Percentiles rank a stretch among this genome's conserved stretches.
These are phyloP conservation scores for Geotrichum ghanense DNA, from an alignment of 805 yeast species.

Conservation along the genomic window DNA sequence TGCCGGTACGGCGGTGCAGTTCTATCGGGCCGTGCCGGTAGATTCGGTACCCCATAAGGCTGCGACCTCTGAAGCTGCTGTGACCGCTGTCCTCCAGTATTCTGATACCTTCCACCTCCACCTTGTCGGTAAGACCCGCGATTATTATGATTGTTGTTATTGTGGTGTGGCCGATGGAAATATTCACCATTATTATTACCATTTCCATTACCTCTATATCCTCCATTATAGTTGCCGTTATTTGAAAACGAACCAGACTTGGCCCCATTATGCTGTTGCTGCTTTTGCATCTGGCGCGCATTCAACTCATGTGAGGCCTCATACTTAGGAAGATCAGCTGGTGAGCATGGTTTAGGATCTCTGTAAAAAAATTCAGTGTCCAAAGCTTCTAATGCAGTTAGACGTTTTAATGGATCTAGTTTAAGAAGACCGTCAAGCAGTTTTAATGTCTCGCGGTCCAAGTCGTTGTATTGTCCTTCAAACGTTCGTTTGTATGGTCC, in stretches of 20 bases:
- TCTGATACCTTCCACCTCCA: neutral
- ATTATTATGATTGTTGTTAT: neutral
- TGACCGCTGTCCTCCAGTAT: neutral
- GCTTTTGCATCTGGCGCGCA: constrained; percentile 10
- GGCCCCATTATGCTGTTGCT: neutral
- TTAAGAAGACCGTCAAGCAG: constrained; percentile 50
- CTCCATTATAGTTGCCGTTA: neutral
- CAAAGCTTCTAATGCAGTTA: constrained; percentile 71
- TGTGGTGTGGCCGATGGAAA: neutral
- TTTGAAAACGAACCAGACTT: neutral
- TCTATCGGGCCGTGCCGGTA: neutral
- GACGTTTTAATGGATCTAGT: constrained; percentile 60
- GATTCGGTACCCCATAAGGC: neutral
- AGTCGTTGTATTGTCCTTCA: constrained; percentile 28
- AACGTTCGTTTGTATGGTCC: constrained; percentile 25
- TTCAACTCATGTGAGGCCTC: constrained; percentile 90
- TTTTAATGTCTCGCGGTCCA: constrained; percentile 18
- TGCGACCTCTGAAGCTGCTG: neutral
- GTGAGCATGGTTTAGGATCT: constrained; percentile 53
- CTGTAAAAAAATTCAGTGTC: constrained; percentile 55
- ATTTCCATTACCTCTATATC: neutral
- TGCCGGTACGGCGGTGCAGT: neutral
- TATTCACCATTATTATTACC: neutral
- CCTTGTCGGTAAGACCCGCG: neutral
- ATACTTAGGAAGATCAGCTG: constrained; percentile 49